Base-by-base conservation (phyloP, 129 eudicot genomes). In the Saposhnikovia divaricata region DNA sequence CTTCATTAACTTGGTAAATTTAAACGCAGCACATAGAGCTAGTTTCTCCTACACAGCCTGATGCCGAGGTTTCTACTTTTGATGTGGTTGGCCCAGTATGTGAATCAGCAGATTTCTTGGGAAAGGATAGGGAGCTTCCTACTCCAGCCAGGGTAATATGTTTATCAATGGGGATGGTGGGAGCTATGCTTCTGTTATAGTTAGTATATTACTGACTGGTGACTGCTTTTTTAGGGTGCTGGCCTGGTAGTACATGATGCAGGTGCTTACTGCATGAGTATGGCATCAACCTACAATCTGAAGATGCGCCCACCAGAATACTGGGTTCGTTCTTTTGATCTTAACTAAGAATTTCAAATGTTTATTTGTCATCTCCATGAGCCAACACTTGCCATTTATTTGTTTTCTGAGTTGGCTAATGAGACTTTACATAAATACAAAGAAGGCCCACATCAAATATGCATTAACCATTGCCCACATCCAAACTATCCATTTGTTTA, bases 261-360 rank as follows among this genome's bases (percentile, higher is more conserved):
- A 15, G 99, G 99, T 86, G 99, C 99, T 77, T 95, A 95, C 84
- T 95, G 99, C 91, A 95, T 95, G 99, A 95, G 99, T 76, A 95
- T 95, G 99, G 99, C 99, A 45, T 95, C 99, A 47, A 95, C 99
- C 28, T 95, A 95, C 90, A 95, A 95, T 80, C 99, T 94, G 78
- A 94, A 94, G 91, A 94, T 94, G 98, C 98, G 98, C 27, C 98
- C 98, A 38, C 97, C 98, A 0, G 98, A 94, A 57, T 94, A 94
- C 80, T 94, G 98, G 98, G 98, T 92, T 76, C 25, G 89, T 81
- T 14, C 6, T 53, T 74, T 79, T 15, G 27, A 55, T 47, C 28
- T 25, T 68, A 31, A 14, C 10, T 14, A 11, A 5, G 21, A 68
- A 5, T 31, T 15, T 31, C 10, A 34, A 4, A 68, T 68, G 23